Base-by-base conservation (phyloP, 2,329 filamentous ascomycete genomes). In the Colletotrichum sp. region DNA sequence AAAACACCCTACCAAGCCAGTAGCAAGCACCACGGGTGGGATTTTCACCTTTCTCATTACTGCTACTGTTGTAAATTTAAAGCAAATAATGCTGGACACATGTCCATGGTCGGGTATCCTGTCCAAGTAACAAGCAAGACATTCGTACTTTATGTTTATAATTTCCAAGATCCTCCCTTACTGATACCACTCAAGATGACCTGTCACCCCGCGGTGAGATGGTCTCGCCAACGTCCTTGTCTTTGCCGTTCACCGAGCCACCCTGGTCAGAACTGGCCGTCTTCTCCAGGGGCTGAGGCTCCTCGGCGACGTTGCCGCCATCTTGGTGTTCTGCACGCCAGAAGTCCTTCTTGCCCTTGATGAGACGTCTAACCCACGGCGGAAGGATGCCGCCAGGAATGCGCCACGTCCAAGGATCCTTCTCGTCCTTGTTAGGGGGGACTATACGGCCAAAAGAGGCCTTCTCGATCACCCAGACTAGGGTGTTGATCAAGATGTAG, bases 391-490 rank as follows among this genome's bases (percentile, higher is more conserved):
- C 95, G 18, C 95, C 94, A 2, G 93, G 91, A 34, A 96, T 89
- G 80, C 91, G 92, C 87, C 92, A 96, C 1, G 94, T 94, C 95
- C 95, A 97, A 12, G 89, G 91, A 75, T 97, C 95, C 83, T 95
- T 95, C 80, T 93, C 87, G 9, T 94, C 89, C 84, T 95, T 94
- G 84, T 96, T 94, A 8, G 90, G 89, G 0, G 95, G 95, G 9
- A 93, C 89, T 77, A 97, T 90, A 52, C 93, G 91, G 58, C 95
- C 95, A 2, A 91, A 88, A 0, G 92, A 93, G 5, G 85, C 85
- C 81, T 91, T 89, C 83, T 94, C 92, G 78, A 97, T 84, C 64
- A 94, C 73, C 91, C 91, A 96, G 15, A 95, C 92, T 15, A 89
- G 81, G 0, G 88, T 91, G 85, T 98, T 97, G 84, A 98, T 89